These are phyloP conservation scores for Ambrosia hybrid DNA, from an alignment of 140 eudicot genomes.

Conservation along the genomic window DNA sequence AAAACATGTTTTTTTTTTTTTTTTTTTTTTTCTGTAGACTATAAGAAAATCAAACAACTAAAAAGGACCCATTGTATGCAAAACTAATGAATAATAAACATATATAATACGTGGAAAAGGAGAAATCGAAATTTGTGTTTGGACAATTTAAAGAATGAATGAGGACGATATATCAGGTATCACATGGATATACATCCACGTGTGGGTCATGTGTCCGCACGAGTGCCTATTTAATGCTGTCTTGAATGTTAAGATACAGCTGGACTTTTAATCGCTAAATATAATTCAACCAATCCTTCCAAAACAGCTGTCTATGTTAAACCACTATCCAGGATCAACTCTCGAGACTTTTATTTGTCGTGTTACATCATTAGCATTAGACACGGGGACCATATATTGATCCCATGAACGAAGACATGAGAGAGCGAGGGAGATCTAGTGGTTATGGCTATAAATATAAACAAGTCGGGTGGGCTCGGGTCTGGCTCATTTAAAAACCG, in stretches of 20 bases:
- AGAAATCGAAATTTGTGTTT: constrained; percentile 7
- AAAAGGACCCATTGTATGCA: not conserved
- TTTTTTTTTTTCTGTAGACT: too few relatives aligned
- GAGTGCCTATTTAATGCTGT: constrained; percentile 36
- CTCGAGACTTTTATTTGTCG: not conserved
- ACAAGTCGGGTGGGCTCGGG: too few relatives aligned
- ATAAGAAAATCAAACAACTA: too few relatives aligned
- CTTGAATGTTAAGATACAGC: constrained; percentile 34
- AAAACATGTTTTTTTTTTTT: too few relatives aligned
- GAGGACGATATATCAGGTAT: constrained; percentile 22
- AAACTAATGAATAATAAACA: not conserved
- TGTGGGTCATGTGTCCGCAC: constrained; percentile 42
- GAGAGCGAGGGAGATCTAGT: too few relatives aligned
- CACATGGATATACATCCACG: constrained; percentile 31
- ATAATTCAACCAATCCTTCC: constrained; percentile 2
- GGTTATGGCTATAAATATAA: too few relatives aligned
- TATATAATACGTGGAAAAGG: not conserved
- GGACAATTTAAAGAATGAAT: not conserved
- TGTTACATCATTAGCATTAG: not conserved
- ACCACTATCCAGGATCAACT: constrained; percentile 3
- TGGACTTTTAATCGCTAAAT: not conserved
- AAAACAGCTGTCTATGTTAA: constrained; percentile 8
- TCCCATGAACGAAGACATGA: too few relatives aligned
- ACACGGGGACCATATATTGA: not conserved
- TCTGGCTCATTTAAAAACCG: too few relatives aligned